These are phyloP conservation scores for Gloeostereum incarnatum DNA, from an alignment of 768 basidiomycete species.

Conservation along the genomic window DNA sequence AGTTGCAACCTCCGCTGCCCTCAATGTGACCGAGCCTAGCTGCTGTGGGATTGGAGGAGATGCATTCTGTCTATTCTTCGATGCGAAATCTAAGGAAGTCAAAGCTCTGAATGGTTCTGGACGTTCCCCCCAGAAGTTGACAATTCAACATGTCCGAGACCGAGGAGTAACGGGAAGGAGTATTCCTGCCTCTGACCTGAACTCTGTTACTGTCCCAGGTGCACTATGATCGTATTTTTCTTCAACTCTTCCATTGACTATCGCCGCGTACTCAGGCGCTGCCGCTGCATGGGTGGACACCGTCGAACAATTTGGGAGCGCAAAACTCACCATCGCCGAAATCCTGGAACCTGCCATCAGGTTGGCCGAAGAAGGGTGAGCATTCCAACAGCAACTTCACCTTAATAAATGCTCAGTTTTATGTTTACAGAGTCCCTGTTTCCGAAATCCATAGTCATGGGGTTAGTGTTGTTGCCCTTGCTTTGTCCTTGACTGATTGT, in stretches of 20 bases:
- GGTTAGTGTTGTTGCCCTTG: conserved; percentile 27
- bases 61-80: conserved; percentile 89
- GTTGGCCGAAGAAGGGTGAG: conserved; percentile 84
- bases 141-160: conserved; percentile 58
- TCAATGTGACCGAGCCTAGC: conserved; percentile 87
- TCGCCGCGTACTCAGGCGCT: conserved; percentile 46
- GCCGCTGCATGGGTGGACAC: conserved; percentile 95
- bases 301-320: conserved; percentile 73
- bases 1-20: conserved; percentile 84
- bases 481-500: conserved; percentile 5
- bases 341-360: conserved; percentile 84
- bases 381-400: not conserved
- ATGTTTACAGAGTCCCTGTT: conserved; percentile 61
- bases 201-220: conserved; percentile 89
- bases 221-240: too few relatives aligned
- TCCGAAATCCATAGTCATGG: conserved; percentile 67
- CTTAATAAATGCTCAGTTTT: not conserved
- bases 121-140: conserved; percentile 70
- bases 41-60: conserved; percentile 92
- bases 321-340: conserved; percentile 52
- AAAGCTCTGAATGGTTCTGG: conserved; percentile 93
- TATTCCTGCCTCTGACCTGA: conserved; percentile 77
- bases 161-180: conserved; percentile 57
- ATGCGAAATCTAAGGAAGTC: conserved; percentile 73
- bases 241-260: conserved; percentile 1